Evolutionary conservation across 2,329 filamentous ascomycete genomes (phyloP).

Genomic region (Sporothrix variecibatus): DNA sequence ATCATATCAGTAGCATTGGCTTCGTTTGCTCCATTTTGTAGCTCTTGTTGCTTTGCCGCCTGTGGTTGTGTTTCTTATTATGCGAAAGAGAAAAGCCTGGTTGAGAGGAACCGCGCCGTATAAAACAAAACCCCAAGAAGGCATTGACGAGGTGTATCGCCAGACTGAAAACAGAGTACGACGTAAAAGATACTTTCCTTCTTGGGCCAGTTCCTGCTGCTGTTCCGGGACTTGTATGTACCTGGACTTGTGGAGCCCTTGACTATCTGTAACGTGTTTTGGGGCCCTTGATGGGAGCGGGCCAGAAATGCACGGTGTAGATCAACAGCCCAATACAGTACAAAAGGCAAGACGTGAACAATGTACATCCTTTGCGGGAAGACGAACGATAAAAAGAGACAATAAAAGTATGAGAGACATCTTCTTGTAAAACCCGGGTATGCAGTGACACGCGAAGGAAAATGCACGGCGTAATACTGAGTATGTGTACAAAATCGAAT

Average conservation of each 20-base stretch:
- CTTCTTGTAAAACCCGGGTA: neutral
- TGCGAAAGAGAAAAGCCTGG: neutral
- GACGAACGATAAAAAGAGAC: neutral
- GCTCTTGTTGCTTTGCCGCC: neutral
- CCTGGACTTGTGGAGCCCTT: constrained; percentile 1
- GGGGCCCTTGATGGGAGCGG: neutral
- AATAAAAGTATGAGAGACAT: too few species aligned
- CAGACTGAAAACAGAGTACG: neutral
- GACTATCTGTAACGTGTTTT: constrained; percentile 18
- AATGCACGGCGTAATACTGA: neutral
- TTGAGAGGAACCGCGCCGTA: neutral
- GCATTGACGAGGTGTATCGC: neutral
- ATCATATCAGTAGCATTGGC: neutral
- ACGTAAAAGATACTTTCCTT: neutral
- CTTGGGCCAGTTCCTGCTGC: neutral
- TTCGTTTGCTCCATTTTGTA: too few species aligned
- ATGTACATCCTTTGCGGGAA: neutral
- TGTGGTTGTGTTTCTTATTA: constrained; percentile 7
- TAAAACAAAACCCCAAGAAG: neutral
- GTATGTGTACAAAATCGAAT: neutral
- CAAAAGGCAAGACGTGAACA: neutral
- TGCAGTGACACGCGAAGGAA: neutral
- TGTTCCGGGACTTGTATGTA: neutral
- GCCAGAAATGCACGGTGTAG: neutral
- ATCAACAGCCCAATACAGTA: neutral